Evolutionary conservation across 1,284 basidiomycete genomes (phyloP).

Genomic region (Entoloma clypeatum): DNA sequence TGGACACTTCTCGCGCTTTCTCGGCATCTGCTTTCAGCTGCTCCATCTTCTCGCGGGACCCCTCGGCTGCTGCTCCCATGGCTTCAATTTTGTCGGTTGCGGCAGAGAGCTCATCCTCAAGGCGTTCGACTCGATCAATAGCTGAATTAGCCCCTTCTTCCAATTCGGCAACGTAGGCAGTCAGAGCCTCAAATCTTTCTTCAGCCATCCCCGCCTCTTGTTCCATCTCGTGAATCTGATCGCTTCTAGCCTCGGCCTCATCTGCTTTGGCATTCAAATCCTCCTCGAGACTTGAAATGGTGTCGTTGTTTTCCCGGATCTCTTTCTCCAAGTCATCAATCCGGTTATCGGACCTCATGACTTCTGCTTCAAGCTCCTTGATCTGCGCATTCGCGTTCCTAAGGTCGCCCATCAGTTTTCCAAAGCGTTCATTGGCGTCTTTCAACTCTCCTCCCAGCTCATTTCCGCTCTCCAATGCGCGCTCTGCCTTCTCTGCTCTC

Average conservation of each 20-base stretch:
- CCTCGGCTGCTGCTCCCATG: slow-evolving; percentile 43
- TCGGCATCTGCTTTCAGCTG: slow-evolving; percentile 50
- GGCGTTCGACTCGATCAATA: slow-evolving; percentile 44
- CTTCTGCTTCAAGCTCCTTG: slow-evolving; percentile 53
- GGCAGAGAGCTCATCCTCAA: slow-evolving; percentile 48
- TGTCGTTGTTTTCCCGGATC: slow-evolving; percentile 47
- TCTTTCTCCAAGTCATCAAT: slow-evolving; percentile 52
- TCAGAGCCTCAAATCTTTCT: slow-evolving; percentile 39
- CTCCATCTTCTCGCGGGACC: slow-evolving; percentile 45
- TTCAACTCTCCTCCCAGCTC: slow-evolving; percentile 64
- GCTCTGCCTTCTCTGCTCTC: slow-evolving; percentile 59
- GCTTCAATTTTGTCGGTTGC: slow-evolving; percentile 44
- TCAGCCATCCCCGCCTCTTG: slow-evolving; percentile 33
- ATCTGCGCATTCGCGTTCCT: slow-evolving; percentile 54
- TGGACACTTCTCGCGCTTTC: slow-evolving; percentile 48
- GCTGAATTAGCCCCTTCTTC: slow-evolving; percentile 49
- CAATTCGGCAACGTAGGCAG: slow-evolving; percentile 49
- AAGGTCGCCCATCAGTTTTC: slow-evolving; percentile 49
- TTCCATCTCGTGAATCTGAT: slow-evolving; percentile 24
- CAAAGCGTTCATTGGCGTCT: slow-evolving; percentile 58
- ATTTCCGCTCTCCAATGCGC: slow-evolving; percentile 51
- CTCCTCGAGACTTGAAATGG: slow-evolving; percentile 36
- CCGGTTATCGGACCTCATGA: slow-evolving; percentile 43
- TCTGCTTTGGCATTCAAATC: slow-evolving; percentile 38
- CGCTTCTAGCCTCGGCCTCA: slow-evolving; percentile 32